phyloP scores from a whole-genome alignment of 1,284 basidiomycete genomes.

The Macrocybe sp. region DNA sequence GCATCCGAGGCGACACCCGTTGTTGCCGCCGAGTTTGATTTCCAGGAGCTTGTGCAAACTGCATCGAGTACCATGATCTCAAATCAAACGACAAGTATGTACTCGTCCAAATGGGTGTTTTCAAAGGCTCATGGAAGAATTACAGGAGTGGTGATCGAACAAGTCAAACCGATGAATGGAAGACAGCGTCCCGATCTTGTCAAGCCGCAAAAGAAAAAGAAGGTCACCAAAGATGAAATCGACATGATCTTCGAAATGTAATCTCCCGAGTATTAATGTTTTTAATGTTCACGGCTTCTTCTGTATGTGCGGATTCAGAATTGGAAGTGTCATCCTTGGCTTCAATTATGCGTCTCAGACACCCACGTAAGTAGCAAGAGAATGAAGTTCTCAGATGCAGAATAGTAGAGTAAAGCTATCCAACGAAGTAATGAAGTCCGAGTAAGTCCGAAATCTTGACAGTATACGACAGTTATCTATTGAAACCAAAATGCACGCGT shows the following conservation, averaged over 20 bases:
- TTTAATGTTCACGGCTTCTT: background rate
- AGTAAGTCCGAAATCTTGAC: slow-evolving; percentile 16
- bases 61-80: no score
- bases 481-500: slow-evolving; percentile 12
- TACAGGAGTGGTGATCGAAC: background rate
- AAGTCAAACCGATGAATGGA: background rate
- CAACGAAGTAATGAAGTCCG: slow-evolving; percentile 12
- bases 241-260: slow-evolving; percentile 57
- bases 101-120: background rate
- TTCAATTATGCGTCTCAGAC: no score
- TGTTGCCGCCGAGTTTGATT: no score
- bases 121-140: background rate
- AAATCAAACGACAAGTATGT: background rate
- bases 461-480: slow-evolving; percentile 17
- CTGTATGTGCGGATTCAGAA: slow-evolving; percentile 5
- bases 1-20: no score
- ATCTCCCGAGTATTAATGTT: no score
- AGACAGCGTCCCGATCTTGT: background rate
- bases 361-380: slow-evolving; percentile 15
- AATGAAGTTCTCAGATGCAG: slow-evolving; percentile 12
- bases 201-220: slow-evolving; percentile 22
- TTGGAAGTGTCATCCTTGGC: slow-evolving; percentile 4
- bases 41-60: no score
- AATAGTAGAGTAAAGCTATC: slow-evolving; percentile 10
- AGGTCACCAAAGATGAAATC: slow-evolving; percentile 50